phyloP scores from a whole-genome alignment of 306 rosid species.

The Prinsepia uniflora region DNA sequence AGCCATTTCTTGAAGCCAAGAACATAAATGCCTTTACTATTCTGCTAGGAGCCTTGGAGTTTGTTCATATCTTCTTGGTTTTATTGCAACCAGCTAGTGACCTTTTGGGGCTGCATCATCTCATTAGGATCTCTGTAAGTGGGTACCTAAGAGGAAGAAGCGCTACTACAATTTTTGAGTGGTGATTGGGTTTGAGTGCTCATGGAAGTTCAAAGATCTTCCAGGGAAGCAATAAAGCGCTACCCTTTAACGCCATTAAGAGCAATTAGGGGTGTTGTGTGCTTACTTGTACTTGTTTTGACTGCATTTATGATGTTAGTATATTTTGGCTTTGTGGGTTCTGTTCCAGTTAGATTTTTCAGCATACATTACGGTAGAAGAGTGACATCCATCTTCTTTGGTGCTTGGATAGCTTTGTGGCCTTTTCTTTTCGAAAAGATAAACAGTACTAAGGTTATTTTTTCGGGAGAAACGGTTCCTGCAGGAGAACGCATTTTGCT shows the following conservation, averaged over 20 bases:
- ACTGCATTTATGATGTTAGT: conserved; percentile 70
- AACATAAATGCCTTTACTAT: not conserved
- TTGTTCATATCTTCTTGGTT: conserved; percentile 13
- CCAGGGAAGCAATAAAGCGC: conserved; percentile 24
- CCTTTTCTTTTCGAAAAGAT: conserved; percentile 77
- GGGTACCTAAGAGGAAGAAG: conserved; percentile 24
- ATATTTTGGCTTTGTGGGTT: conserved; percentile 48
- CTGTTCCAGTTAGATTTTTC: conserved; percentile 52
- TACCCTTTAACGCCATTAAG: conserved; percentile 40
- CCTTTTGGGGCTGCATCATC: not conserved
- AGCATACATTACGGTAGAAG: conserved; percentile 63
- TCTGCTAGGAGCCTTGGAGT: not conserved
- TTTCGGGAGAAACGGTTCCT: conserved; percentile 63
- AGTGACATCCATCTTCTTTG: conserved; percentile 60
- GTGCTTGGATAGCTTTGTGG: conserved; percentile 85
- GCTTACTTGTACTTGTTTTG: conserved; percentile 55
- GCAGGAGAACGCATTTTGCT: conserved; percentile 52
- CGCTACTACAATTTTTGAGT: conserved; percentile 18
- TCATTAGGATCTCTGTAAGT: conserved; percentile 13
- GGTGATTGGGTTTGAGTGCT: conserved; percentile 22
- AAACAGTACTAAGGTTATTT: conserved; percentile 63
- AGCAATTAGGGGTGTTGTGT: conserved; percentile 53
- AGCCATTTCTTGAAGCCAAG: conserved; percentile 19
- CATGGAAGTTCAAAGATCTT: conserved; percentile 47
- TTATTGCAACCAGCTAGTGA: not conserved